These are phyloP conservation scores for Lyophyllum shimeji DNA, from an alignment of 768 basidiomycete genomes.

Conservation along the genomic window DNA sequence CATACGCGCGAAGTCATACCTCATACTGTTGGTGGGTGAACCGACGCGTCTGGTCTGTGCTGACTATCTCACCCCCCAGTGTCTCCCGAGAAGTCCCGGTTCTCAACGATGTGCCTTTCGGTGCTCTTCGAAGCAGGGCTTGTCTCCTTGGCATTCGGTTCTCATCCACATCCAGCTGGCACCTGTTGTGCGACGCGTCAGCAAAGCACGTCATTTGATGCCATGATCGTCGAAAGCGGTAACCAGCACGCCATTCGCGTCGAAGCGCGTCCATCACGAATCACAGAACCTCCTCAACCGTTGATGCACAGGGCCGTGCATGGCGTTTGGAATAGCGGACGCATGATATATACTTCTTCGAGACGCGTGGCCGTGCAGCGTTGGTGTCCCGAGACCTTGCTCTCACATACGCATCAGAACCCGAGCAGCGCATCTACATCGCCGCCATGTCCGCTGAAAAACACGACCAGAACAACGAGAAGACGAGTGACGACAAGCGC, in stretches of 20 bases:
- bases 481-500: neutral
- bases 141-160: neutral
- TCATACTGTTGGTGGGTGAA: too few species aligned
- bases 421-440: neutral
- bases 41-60: too few species aligned
- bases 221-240: neutral
- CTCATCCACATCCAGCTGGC: neutral
- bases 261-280: neutral
- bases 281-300: neutral
- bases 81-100: too few species aligned
- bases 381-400: neutral
- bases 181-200: neutral
- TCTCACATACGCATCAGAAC: neutral
- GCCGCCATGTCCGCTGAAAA: conserved; percentile 10
- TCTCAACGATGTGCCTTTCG: too few species aligned
- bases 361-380: neutral
- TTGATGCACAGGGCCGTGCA: neutral
- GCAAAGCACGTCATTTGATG: neutral
- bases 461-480: neutral
- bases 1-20: too few species aligned
- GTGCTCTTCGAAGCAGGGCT: too few species aligned
- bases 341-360: neutral
- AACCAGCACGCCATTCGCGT: neutral
- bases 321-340: neutral
- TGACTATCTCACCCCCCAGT: too few species aligned